Evolutionary conservation across 108 stramenopile genomes (phyloP), one percentile per base, ranked within the genome.

Genomic region (Nitzschia sp.): DNA sequence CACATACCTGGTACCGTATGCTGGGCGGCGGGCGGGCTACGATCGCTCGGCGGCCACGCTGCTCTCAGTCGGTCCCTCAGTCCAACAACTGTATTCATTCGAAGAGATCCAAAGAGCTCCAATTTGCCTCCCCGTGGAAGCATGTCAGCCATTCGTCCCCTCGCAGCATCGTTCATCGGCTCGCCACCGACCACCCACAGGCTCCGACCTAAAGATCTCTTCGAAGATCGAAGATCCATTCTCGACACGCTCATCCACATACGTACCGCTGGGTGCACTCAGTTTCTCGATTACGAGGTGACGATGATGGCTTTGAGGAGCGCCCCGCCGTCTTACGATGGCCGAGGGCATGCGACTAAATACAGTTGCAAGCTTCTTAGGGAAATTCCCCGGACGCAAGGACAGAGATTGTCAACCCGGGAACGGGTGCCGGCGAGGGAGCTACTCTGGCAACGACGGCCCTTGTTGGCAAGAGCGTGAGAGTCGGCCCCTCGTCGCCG

Each of bases 381-480:
- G 87, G 84, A 88, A 88, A 88, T 88, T 88, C 87, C 87, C 84
- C 87, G 87, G 80, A 73, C 80, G 81, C 69, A 88, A 85, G 11
- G 81, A 73, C 80, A 78, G 87, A 83, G 81, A 88, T 73, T 85
- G 76, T 59, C 84, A 52, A n/a, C 74, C 70, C 70, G 75, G 87
- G 66, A 87, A 87, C 76, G 67, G 68, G 63, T 75, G 34, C 86
- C 80, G 70, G 52, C 66, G 45, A 56, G 75, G 56, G 54, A 35
- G 76, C 79, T 76, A 65, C 83, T 68, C 67, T 55, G 66, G 80
- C 75, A 38, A 80, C 77, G 72, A 80, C 68, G 77, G 72, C 68
- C 66, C 29, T 57, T 60, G 56, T 66, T n/a, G 38, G 79, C 75
- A 76, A 81, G 82, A 78, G 81, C 76, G 58, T 53, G n/a, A 30